Conservation (phyloP, 225 moss, liverwort and hornwort species). For the Neckera pumila region DNA sequence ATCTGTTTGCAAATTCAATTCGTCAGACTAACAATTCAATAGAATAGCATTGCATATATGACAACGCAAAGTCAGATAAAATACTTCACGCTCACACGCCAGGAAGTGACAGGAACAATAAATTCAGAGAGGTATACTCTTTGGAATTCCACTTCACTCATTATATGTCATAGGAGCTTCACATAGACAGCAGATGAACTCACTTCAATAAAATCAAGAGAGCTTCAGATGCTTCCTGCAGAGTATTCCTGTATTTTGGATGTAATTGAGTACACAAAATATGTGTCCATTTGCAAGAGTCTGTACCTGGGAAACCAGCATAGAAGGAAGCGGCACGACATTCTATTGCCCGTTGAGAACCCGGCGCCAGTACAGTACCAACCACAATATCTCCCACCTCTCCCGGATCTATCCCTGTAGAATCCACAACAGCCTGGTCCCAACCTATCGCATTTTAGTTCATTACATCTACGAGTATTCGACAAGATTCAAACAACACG, state of each 20-base stretch:
- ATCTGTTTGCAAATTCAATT: conserved; percentile 28
- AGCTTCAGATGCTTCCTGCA: not conserved
- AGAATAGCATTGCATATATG: not conserved
- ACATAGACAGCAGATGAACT: not conserved
- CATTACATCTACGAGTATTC: not conserved
- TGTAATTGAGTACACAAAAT: not conserved
- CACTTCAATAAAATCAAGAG: not conserved
- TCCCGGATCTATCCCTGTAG: not conserved
- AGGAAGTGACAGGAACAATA: not conserved
- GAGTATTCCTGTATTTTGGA: not conserved
- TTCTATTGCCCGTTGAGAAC: not conserved
- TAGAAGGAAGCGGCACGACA: not conserved
- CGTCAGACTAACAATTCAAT: not conserved
- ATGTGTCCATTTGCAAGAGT: not conserved
- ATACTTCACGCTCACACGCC: not conserved
- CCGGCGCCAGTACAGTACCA: not conserved
- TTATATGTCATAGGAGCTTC: not conserved
- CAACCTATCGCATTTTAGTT: not conserved
- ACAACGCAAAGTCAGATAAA: not conserved
- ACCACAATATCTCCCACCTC: not conserved
- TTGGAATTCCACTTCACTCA: not conserved
- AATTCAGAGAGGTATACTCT: not conserved
- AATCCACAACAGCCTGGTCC: not conserved
- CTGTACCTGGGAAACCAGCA: not conserved
- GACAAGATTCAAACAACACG: not conserved